Evolutionary conservation across 176 grass and related monocot genomes (phyloP), one percentile per base, ranked within the genome.

Genomic region (Musa acuminata): DNA sequence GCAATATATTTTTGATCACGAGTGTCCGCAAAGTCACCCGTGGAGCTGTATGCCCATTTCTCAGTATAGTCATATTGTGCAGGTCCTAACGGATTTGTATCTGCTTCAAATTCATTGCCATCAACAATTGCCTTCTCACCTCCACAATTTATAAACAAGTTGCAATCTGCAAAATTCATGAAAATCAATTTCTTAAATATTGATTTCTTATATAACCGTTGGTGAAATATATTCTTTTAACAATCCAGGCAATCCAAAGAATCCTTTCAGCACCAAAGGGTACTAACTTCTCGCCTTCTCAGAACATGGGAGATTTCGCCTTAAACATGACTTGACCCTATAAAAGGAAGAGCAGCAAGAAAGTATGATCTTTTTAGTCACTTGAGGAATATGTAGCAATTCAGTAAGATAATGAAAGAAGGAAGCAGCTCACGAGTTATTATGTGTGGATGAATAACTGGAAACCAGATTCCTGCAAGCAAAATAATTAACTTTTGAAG

Each of bases 41-140:
- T 96, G 64, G 87, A 92, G 80, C 92, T 96, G 69, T 87, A 96
- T 55, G 87, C 92, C 89, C 89, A 96, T 77, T 79, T 89, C 72
- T 23, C 72, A 73, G 80, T 72, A 51, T 77, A n/a, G 52, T 2
- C 23, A 76, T 81, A 96, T 20, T 62, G 75, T 75, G 92, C 84
- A 81, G 92, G 92, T 72, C 92, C 92, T 76, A 86, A 83, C 79
- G 75, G 84, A n/a, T 72, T 84, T n/a, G 74, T 82, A 64, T 96
- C 92, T 52, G 83, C 92, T 74, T 92, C 64, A 19, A 86, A 96
- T 25, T 55, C 64, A 84, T 76, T 79, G 2, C 75, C 80, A 53
- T 92, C 54, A 24, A 88, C 23, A 43, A 21, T 16, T 75, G 83
- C 76, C 14, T 58, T 80, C 80, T 75, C 84, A 24, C 92, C 92